Evolutionary conservation across 176 grass and related monocot species (phyloP), one percentile per base, ranked within the genome.

Genomic region (Secale cereale): DNA sequence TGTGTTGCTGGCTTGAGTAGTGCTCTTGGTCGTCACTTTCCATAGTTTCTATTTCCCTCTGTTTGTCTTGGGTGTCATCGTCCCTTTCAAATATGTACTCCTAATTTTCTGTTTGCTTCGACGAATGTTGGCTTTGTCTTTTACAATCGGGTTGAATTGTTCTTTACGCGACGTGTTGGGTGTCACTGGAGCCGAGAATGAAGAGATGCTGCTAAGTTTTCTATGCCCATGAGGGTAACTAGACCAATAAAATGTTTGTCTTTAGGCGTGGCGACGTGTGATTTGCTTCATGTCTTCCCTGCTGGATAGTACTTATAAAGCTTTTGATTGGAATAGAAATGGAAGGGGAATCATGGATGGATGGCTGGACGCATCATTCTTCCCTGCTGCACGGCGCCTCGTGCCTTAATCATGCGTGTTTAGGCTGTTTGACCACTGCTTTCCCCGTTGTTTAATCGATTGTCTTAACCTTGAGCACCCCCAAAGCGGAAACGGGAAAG

Each of bases 361-460:
- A 7, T 16, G 10, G 63, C 68, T 2, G 69, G 36, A 39, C 16
- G 23, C 66, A 89, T 81, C 35, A 83, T 86, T 32, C 1, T 30
- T 30, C 45, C 74, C 3, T 36, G 22, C 59, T 40, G 80, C 89
- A 83, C 36, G 85, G 67, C 59, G 74, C 85, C 48, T 82, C 80
- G 76, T 83, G 85, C 72, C 56, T 3, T 56, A 19, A 90, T 90
- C 80, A 90, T 80, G 43, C 10, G 23, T 33, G 57, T 85, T 56
- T 77, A 67, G 31, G 22, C 23, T 40, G 65, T 68, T 74, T 90
- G 66, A 36, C 88, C 59, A 0, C 43, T 10, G 59, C 59, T 30
- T 66, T 45, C 2, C 7, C 60, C 16, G 1, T 7, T n/a, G 78
- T 46, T 66, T 80, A 65, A 26, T 22, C 2, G 8, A 27, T 60